These are phyloP conservation scores for Septoria linicola DNA, from an alignment of 2,329 filamentous ascomycete species.

Conservation along the genomic window DNA sequence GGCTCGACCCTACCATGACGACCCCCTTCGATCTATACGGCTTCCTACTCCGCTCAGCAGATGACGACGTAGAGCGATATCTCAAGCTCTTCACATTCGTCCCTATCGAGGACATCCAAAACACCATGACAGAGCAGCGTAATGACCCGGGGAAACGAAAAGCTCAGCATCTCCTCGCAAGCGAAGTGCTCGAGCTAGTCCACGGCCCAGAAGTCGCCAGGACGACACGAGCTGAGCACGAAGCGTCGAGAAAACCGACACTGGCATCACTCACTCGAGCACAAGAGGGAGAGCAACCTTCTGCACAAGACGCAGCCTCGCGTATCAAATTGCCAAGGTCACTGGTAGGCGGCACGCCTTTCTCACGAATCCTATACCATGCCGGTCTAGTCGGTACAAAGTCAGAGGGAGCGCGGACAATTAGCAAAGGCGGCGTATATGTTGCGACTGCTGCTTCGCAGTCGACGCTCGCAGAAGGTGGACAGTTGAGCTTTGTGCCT, in stretches of 20 bases:
- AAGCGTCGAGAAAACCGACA: constrained; percentile 42
- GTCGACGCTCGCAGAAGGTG: constrained; percentile 41
- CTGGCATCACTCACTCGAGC: constrained; percentile 22
- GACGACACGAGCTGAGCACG: constrained; percentile 59
- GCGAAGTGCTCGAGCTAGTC: constrained; percentile 75
- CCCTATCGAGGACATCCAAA: constrained; percentile 65
- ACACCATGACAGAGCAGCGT: constrained; percentile 66
- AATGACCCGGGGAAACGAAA: constrained; percentile 67
- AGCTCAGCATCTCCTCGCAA: constrained; percentile 81
- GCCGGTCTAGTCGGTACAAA: constrained; percentile 36
- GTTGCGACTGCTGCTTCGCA: constrained; percentile 26
- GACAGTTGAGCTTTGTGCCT: constrained; percentile 60
- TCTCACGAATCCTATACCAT: constrained; percentile 35
- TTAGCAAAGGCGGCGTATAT: constrained; percentile 38
- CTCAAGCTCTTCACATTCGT: constrained; percentile 90
- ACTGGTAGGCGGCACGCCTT: constrained; percentile 30
- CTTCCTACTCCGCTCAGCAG: constrained; percentile 81
- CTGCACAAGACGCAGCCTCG: constrained; percentile 26
- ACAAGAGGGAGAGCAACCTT: not conserved
- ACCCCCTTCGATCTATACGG: constrained; percentile 81
- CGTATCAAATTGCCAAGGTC: constrained; percentile 32
- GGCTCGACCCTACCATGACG: constrained; percentile 82
- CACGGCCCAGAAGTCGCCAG: constrained; percentile 68
- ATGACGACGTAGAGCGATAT: constrained; percentile 76
- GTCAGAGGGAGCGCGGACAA: constrained; percentile 34